Evolutionary conservation across 2,329 filamentous ascomycete genomes (phyloP).

Genomic region (Cordyceps cicadae): DNA sequence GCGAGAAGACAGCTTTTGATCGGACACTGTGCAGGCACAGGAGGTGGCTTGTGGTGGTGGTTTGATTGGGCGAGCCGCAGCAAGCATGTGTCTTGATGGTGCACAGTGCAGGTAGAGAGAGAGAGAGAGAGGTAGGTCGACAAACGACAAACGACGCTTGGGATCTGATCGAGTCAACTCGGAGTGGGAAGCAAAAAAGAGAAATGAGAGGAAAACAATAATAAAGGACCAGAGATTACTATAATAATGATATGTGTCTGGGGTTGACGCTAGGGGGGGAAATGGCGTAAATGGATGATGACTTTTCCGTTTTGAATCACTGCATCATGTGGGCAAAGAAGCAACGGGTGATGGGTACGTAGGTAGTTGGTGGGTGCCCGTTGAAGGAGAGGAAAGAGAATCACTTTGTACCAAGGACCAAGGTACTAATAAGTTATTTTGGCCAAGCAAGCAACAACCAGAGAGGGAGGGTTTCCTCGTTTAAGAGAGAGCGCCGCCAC

Average conservation of each 20-base stretch:
- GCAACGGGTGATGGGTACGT: neutral
- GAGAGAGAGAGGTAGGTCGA: too few species aligned
- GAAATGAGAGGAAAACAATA: neutral
- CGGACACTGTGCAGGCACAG: slow-evolving; percentile 1
- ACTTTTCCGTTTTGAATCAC: neutral
- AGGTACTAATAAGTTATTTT: too few species aligned
- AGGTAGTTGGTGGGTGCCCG: neutral
- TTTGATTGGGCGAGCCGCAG: slow-evolving; percentile 5
- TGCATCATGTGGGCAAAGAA: slow-evolving; percentile 5
- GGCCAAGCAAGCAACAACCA: neutral
- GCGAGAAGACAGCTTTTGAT: neutral
- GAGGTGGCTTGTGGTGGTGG: neutral
- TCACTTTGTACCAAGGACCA: neutral
- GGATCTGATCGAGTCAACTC: neutral
- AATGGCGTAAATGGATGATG: neutral
- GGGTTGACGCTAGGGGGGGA: neutral
- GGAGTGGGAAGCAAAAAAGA: neutral
- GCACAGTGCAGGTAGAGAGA: too few species aligned
- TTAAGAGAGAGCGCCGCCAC: neutral
- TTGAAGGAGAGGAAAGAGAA: neutral
- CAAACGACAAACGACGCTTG: neutral
- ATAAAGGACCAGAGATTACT: neutral
- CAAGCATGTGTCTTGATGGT: neutral
- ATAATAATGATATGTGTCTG: too few species aligned
- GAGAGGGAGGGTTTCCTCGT: neutral